These are phyloP conservation scores for Truncatella angustata DNA, from an alignment of 2,329 filamentous ascomycete species.

Conservation along the genomic window DNA sequence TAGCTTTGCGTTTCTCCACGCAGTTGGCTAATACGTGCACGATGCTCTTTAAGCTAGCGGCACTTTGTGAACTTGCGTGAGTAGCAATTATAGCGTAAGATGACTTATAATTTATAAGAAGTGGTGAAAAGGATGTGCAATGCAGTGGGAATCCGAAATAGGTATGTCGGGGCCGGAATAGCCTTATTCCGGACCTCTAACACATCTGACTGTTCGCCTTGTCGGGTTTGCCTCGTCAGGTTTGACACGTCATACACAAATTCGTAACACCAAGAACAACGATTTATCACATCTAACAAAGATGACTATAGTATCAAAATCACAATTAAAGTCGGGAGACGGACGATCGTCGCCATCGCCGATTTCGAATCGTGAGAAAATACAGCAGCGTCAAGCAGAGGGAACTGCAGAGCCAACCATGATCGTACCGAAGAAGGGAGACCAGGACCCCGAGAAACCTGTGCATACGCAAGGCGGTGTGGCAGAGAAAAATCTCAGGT, in stretches of 20 bases:
- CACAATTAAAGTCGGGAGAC: background rate
- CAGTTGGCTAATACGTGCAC: too few species aligned
- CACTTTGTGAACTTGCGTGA: too few species aligned
- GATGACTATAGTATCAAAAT: background rate
- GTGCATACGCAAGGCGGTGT: background rate
- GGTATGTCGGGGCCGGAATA: too few species aligned
- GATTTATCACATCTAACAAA: background rate
- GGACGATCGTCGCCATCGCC: background rate
- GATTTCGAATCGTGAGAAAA: background rate
- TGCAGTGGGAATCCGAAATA: too few species aligned
- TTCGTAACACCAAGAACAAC: background rate
- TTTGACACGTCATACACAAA: background rate
- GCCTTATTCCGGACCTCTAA: too few species aligned
- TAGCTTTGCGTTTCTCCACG: too few species aligned
- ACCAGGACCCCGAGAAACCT: background rate
- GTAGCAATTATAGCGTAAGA: too few species aligned
- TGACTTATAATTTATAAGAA: too few species aligned
- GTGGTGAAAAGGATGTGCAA: too few species aligned
- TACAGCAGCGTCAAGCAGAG: background rate
- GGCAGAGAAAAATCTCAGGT: background rate
- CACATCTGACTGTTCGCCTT: too few species aligned
- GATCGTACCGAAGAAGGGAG: background rate
- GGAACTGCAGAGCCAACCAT: background rate
- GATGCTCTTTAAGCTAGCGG: too few species aligned
- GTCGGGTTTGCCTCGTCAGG: too few species aligned